Base-by-base conservation (phyloP, 2,329 filamentous ascomycete species). In the Coleophoma cylindrospora region DNA sequence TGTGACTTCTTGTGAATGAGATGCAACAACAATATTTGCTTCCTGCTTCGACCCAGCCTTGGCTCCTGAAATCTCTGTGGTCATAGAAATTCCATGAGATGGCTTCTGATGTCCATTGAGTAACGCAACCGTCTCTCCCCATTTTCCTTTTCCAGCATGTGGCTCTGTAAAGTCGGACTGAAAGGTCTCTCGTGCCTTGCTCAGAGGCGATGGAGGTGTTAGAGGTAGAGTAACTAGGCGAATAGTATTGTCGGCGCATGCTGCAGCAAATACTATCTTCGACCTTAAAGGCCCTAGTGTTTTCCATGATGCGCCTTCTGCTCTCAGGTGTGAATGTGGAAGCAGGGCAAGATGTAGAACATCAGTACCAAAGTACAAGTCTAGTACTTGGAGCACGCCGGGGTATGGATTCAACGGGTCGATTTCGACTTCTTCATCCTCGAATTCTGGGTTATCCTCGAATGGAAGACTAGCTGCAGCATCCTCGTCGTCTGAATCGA, bases 401-500 rank as follows among this genome's bases (percentile, higher is more conserved):
- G 77, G 74, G 51, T 78, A 81, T 4, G 74, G 70, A 14, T 49
- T 50, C n/a, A 54, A 53, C 27, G 54, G 52, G 40, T 66, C 58
- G 13, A 60, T 45, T 21, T 64, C 67, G 2, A 70, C 70, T 43
- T 78, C 73, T 4, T 68, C 67, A 10, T 80, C 77, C 53, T 83
- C 79, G 52, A 85, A 85, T 51, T 80, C 72, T 8, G 80, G 77
- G 50, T 74, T 75, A 60, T 84, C 79, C 49, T 76, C 72, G 47
- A 72, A 75, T 19, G 64, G 47, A 11, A 63, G 52, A 19, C 66
- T 56, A 46, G 67, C 52, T 2, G 69, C 56, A 15, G 53, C 36
- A 10, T 74, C 73, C 32, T 84, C 81, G 8, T 83, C 79, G 57
- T 85, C 81, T 1, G 79, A 84, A 59, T 85, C 81, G 48, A 85